Evolutionary conservation across 2,329 filamentous ascomycete species (phyloP).

Genomic region (Verticillium nubilum): DNA sequence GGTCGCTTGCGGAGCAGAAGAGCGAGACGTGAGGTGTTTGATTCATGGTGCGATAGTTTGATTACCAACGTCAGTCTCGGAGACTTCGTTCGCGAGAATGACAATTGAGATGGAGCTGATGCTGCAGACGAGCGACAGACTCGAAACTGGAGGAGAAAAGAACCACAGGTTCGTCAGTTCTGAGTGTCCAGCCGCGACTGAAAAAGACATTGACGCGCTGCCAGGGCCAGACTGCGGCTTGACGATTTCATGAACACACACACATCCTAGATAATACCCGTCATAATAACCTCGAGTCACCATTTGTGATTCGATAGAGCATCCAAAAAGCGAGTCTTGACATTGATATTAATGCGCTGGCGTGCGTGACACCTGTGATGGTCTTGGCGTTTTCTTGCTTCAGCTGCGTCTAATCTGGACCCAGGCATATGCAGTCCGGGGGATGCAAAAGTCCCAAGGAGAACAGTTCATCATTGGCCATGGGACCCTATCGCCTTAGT

Average conservation of each 20-base stretch:
- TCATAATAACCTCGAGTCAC: not conserved
- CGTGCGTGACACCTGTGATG: too few relatives aligned
- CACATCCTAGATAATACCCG: not conserved
- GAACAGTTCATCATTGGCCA: too few relatives aligned
- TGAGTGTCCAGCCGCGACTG: not conserved
- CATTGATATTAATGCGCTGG: too few relatives aligned
- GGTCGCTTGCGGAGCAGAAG: not conserved
- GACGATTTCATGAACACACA: not conserved
- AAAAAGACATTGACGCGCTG: not conserved
- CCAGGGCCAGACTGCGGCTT: not conserved
- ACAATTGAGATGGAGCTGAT: not conserved
- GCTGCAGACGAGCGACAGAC: too few relatives aligned
- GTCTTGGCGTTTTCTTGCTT: too few relatives aligned
- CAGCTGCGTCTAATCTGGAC: too few relatives aligned
- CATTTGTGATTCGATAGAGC: too few relatives aligned
- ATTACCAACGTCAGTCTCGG: not conserved
- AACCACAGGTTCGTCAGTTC: not conserved
- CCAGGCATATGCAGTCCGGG: too few relatives aligned
- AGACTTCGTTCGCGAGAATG: not conserved
- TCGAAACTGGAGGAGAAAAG: not conserved
- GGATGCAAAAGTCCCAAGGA: too few relatives aligned
- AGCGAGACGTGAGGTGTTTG: not conserved
- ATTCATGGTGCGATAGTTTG: not conserved
- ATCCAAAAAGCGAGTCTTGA: too few relatives aligned
- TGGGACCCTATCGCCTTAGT: too few relatives aligned